Percentiles rank a stretch among this genome's conserved stretches.
Conservation (phyloP, 1,284 basidiomycete species). For the Tilletia walkeri region DNA sequence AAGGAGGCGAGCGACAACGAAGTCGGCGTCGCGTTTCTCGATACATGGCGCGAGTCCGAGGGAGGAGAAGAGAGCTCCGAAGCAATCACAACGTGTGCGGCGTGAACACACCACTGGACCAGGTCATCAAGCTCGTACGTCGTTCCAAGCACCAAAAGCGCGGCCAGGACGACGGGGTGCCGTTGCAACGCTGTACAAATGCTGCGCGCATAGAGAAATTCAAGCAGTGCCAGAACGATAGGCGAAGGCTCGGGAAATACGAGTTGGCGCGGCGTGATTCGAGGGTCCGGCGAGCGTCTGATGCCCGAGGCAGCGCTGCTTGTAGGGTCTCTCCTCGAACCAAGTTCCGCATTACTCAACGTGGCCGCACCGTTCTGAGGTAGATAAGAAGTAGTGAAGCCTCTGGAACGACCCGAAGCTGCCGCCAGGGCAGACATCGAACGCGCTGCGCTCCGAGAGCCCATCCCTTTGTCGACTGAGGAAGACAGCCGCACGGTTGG, state of each 20-base stretch:
- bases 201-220: constrained; percentile 85
- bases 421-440: not conserved
- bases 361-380: not conserved
- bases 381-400: constrained; percentile 2
- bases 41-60: constrained; percentile 9
- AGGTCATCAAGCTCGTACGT: constrained; percentile 78
- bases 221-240: constrained; percentile 79
- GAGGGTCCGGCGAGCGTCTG: constrained; percentile 62
- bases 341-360: not conserved
- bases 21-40: constrained; percentile 55
- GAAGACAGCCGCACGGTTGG: not conserved
- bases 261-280: constrained; percentile 74
- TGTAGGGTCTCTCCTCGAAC: not conserved
- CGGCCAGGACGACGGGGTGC: constrained; percentile 80
- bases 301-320: constrained; percentile 15
- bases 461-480: not conserved
- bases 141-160: constrained; percentile 77
- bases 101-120: constrained; percentile 76
- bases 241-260: constrained; percentile 83
- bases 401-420: not conserved
- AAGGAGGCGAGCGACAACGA: not conserved
- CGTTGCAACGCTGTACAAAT: constrained; percentile 85
- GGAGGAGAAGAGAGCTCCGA: constrained; percentile 16
- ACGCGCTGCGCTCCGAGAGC: not conserved
- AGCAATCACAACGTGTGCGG: constrained; percentile 67